phyloP scores from a whole-genome alignment of 2,329 filamentous ascomycete species.

The Aureobasidium sp. region DNA sequence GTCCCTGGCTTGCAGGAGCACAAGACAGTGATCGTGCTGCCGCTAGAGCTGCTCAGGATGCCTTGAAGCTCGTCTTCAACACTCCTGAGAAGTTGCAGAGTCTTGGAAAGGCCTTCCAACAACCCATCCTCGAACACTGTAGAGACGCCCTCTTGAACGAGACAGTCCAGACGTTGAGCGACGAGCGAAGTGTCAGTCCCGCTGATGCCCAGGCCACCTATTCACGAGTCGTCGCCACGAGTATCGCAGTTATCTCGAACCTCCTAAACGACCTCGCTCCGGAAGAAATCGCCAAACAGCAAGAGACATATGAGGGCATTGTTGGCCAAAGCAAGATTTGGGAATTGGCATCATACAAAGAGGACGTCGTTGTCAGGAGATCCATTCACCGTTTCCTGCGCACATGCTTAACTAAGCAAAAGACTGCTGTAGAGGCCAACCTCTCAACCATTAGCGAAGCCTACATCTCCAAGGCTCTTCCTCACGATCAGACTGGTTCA shows the following conservation, averaged over 20 bases:
- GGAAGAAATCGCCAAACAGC: conserved; percentile 51
- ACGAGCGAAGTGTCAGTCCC: conserved; percentile 71
- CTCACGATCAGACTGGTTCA: conserved; percentile 64
- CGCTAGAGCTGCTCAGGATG: conserved; percentile 65
- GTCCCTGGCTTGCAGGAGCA: conserved; percentile 82
- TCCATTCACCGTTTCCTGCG: conserved; percentile 48
- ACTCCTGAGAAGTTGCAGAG: conserved; percentile 70
- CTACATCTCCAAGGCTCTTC: conserved; percentile 68
- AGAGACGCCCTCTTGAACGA: conserved; percentile 69
- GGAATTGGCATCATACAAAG: conserved; percentile 48
- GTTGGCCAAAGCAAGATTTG: conserved; percentile 55
- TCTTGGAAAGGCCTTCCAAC: conserved; percentile 76
- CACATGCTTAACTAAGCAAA: conserved; percentile 39
- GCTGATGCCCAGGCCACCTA: conserved; percentile 87
- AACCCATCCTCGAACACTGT: conserved; percentile 73
- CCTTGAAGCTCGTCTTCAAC: conserved; percentile 65
- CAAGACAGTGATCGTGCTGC: conserved; percentile 79
- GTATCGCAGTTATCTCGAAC: conserved; percentile 45
- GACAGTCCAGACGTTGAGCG: conserved; percentile 72
- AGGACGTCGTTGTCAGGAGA: conserved; percentile 46
- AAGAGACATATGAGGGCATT: conserved; percentile 55
- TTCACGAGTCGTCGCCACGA: conserved; percentile 62
- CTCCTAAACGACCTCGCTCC: conserved; percentile 37
- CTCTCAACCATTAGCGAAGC: conserved; percentile 52
- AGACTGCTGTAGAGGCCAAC: conserved; percentile 26